Percentiles rank a stretch among this genome's conserved stretches.
Evolutionary conservation across 208 protist genomes (phyloP).

Genomic region (Leishmania major): DNA sequence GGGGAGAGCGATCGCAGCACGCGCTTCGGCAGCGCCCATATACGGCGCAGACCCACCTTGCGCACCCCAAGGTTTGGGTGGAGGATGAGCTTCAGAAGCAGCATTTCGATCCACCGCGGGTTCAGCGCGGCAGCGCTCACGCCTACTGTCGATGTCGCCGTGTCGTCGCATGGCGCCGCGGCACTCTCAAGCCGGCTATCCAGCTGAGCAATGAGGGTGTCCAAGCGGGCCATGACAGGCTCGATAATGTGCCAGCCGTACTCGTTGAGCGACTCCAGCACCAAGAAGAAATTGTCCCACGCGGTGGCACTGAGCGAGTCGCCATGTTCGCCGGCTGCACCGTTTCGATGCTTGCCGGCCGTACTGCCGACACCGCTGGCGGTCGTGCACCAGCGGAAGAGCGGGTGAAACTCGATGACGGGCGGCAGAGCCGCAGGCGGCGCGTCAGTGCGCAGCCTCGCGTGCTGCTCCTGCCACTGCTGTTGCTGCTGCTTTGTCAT

Average conservation of each 20-base stretch:
- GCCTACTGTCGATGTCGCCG: neutral
- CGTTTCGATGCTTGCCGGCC: neutral
- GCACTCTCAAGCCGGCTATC: constrained; percentile 14
- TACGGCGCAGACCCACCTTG: constrained; percentile 58
- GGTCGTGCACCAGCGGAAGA: constrained; percentile 11
- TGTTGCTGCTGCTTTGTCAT: constrained; percentile 37
- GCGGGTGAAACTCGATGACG: constrained; percentile 14
- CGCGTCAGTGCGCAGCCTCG: neutral
- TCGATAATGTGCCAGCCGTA: constrained; percentile 87
- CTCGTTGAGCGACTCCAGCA: constrained; percentile 83
- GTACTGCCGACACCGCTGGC: neutral
- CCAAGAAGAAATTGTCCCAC: constrained; percentile 82
- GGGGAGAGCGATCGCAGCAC: constrained; percentile 57
- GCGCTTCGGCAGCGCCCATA: constrained; percentile 57
- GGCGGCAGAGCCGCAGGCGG: neutral
- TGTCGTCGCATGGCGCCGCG: neutral
- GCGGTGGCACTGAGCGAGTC: constrained; percentile 18
- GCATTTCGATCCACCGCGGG: constrained; percentile 73
- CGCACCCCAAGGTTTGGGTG: constrained; percentile 86
- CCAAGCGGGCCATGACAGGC: constrained; percentile 71
- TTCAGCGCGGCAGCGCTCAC: constrained; percentile 35
- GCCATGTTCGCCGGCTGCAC: neutral
- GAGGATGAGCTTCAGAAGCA: constrained; percentile 77
- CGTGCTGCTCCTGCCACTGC: neutral
- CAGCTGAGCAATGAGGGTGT: constrained; percentile 53